Evolutionary conservation across 129 eudicot species (phyloP), one percentile per base, ranked within the genome.

Genomic region (Centrapalus pauciflorus): DNA sequence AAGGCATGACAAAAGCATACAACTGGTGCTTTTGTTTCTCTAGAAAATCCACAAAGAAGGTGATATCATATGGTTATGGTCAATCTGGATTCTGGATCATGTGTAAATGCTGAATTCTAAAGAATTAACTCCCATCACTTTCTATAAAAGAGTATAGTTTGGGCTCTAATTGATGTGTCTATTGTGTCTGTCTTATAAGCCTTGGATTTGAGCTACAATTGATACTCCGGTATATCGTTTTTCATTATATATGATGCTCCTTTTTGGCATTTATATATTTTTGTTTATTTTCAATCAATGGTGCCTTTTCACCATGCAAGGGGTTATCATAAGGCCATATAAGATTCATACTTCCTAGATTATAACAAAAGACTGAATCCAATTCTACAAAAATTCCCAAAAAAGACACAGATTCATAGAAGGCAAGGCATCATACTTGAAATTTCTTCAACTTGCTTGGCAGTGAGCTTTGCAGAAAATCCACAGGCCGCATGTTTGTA

Each of bases 401-500:
- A 13, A 33, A 45, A n/a, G 12, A 9, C 21, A 55, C 25, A 64
- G 64, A 52, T 63, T 52, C 7, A 73, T 38, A 38, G 20, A 74
- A 57, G 5, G 60, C 16, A 66, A 61, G 70, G 24, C 55, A n/a
- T 12, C 96, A 73, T 82, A 93, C 99, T 84, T 49, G 89, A 73
- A 19, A 93, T 64, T 65, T 86, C 77, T 51, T 85, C 69, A 41
- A 84, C 95, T 79, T 93, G 99, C 27, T 77, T 78, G 58, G 99
- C 87, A 77, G 99, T 93, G 20, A 93, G 88, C 76, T 89, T 93
- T 69, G 99, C 96, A 30, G 99, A 80, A 76, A 93, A 93, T 0
- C 96, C 99, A 74, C 87, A 86, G 7, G 99, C 96, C 12, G 96
- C 99, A 66, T 82, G 82, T 89, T 88, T 93, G 83, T 93, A 93